These are phyloP conservation scores for Arabidopsis arenosa DNA, from an alignment of 345 rosid genomes.

Conservation along the genomic window DNA sequence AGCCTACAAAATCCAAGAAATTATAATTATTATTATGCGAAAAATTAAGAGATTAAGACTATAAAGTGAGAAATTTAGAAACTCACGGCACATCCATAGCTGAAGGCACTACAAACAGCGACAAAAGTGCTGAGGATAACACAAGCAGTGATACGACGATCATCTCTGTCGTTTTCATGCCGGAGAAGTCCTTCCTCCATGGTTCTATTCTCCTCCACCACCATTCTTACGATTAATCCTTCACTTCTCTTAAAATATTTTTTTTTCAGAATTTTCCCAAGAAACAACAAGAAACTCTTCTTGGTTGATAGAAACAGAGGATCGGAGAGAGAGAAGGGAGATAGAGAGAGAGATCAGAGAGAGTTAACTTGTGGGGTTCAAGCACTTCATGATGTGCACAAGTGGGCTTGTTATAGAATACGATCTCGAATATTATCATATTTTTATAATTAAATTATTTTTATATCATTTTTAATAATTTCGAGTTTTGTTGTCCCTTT, in stretches of 20 bases:
- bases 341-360: neutral
- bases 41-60: neutral
- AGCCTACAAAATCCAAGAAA: constrained; percentile 38
- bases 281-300: neutral
- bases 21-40: neutral
- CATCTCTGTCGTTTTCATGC: constrained; percentile 31
- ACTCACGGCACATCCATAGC: constrained; percentile 54
- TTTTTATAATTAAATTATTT: too few relatives aligned
- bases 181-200: constrained; percentile 42
- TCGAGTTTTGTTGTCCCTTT: neutral
- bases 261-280: too few relatives aligned
- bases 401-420: constrained; percentile 8
- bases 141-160: constrained; percentile 32
- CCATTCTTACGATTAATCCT: constrained; percentile 10
- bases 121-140: constrained; percentile 53
- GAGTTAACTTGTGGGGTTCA: constrained; percentile 1
- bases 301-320: neutral
- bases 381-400: neutral
- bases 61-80: constrained; percentile 4
- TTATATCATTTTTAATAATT: neutral
- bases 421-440: neutral
- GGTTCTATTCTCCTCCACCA: constrained; percentile 29
- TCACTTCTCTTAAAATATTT: neutral
- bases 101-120: constrained; percentile 53
- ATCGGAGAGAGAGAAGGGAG: neutral